phyloP scores from a whole-genome alignment of 75 land plant genomes.

The Azolla pinnata region DNA sequence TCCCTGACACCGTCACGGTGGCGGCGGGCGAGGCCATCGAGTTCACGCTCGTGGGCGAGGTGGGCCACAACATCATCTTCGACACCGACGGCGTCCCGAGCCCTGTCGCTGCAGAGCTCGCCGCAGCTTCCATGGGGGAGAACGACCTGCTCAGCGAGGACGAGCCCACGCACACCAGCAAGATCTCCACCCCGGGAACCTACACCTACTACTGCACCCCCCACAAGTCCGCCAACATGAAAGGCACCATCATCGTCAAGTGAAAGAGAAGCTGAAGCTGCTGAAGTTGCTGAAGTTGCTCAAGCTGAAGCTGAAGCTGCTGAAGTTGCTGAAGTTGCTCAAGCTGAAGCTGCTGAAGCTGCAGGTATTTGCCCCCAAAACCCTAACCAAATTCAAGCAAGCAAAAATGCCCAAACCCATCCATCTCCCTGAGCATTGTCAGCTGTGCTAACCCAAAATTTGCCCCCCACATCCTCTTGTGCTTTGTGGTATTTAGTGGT shows the following conservation, averaged over 20 bases:
- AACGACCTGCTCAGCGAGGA: not conserved
- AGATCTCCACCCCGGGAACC: not conserved
- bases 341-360: too few species aligned
- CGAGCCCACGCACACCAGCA: not conserved
- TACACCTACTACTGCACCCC: constrained; percentile 5
- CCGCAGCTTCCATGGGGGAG: not conserved
- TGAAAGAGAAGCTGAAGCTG: too few species aligned
- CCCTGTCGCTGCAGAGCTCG: not conserved
- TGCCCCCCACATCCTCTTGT: too few species aligned
- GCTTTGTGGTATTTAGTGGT: too few species aligned
- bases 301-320: too few species aligned
- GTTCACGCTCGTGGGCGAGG: constrained; percentile 3
- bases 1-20: not conserved
- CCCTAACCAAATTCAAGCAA: too few species aligned
- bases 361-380: too few species aligned
- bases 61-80: constrained; percentile 2
- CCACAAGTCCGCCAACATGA: not conserved
- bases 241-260: constrained; percentile 1
- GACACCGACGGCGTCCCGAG: not conserved
- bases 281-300: too few species aligned
- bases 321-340: too few species aligned
- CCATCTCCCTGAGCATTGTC: too few species aligned
- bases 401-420: too few species aligned
- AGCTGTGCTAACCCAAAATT: too few species aligned
- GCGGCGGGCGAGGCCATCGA: constrained; percentile 8